Base-by-base conservation (phyloP, 495 filamentous ascomycete genomes). In the Thermothielavioides terrestris region DNA sequence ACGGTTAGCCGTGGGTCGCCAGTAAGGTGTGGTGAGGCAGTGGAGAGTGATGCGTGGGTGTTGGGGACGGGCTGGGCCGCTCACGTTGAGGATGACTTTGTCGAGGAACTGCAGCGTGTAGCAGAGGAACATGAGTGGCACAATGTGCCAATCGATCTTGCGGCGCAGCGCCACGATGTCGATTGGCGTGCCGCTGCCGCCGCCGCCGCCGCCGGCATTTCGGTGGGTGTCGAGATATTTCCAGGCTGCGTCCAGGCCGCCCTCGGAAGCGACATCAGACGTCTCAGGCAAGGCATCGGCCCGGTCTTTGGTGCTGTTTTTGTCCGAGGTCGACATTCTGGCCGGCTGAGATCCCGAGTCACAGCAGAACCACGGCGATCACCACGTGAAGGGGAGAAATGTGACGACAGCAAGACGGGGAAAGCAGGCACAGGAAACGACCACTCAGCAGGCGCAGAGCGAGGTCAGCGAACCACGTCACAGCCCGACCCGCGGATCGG, bases 101-200 rank as follows among this genome's bases (percentile, higher is more conserved):
- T 85, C 82, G 32, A 84, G 63, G 56, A 82, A 83, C 60, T 84
- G 81, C 62, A 84, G 68, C 27, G 74, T 78, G 59, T 84, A 84
- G 50, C 71, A 74, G 26, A 68, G 53, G 50, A 82, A 84, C 77
- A 80, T 80, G 17, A 83, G 27, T 1, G 67, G 67, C 22, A 69
- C 65, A 26, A 69, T 64, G 49, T 57, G 65, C 46, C 37, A 62
- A 50, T 70, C 67, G 38, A 67, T 65, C 57, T 64, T 70, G 27
- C 58, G 58, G 35, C 65, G 63, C 34, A 69, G 46, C 8, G 51
- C 47, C 15, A 26, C 14, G 15, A 67, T 31, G 38, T 66, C 53
- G 45, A 61, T 42, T 15, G 51, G 17, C n/a, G 37, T 45, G 34
- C 23, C 35, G 8, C 46, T 30, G 27, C 26, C 50, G 45, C 38